Conservation (phyloP, 2,329 filamentous ascomycete species). For the Xylariaceae sp. region DNA sequence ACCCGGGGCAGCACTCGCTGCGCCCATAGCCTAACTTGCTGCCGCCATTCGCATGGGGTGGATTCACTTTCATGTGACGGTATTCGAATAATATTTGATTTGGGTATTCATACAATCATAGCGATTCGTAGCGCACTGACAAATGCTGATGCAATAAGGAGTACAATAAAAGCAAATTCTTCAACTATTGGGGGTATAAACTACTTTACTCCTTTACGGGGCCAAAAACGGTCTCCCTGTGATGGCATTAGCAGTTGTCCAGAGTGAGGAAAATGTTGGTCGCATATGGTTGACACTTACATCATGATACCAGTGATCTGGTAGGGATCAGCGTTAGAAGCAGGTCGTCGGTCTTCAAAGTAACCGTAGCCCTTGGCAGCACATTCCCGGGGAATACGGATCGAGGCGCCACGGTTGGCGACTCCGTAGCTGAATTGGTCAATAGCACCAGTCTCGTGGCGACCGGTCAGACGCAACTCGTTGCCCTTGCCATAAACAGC, state of each 20-base stretch:
- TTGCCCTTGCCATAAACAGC: slow-evolving; percentile 95
- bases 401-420: slow-evolving; percentile 90
- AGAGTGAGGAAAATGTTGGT: not conserved
- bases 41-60: no score
- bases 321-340: slow-evolving; percentile 78
- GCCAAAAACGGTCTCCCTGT: slow-evolving; percentile 51
- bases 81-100: slow-evolving; percentile 4
- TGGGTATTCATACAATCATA: slow-evolving; percentile 22
- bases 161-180: slow-evolving; percentile 13
- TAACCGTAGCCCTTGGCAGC: slow-evolving; percentile 90
- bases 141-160: slow-evolving; percentile 16
- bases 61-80: slow-evolving; percentile 3
- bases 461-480: slow-evolving; percentile 85
- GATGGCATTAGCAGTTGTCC: slow-evolving; percentile 6
- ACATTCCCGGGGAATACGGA: slow-evolving; percentile 83
- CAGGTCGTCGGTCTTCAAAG: slow-evolving; percentile 81
- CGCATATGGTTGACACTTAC: slow-evolving; percentile 29
- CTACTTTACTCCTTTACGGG: slow-evolving; percentile 30
- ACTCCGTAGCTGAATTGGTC: slow-evolving; percentile 93
- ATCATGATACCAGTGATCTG: slow-evolving; percentile 75
- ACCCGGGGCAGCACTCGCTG: no score
- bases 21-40: no score
- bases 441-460: slow-evolving; percentile 90
- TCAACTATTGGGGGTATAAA: slow-evolving; percentile 21
- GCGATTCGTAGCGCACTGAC: slow-evolving; percentile 17